These are phyloP conservation scores for Toxoplasma gondii DNA, from an alignment of 169 alveolate genomes.

Conservation along the genomic window DNA sequence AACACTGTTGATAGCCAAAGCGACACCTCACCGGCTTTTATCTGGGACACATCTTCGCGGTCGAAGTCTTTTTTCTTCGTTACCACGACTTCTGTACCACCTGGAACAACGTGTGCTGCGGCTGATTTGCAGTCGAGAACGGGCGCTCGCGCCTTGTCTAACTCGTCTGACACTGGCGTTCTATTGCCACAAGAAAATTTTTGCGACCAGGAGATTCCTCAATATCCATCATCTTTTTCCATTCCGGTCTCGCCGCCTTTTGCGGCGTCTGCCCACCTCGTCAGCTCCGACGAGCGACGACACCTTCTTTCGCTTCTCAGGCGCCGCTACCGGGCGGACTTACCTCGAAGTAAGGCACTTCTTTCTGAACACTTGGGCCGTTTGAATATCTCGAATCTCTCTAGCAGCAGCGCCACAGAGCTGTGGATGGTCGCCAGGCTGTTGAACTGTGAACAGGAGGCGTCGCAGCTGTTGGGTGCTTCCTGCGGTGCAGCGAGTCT, in stretches of 20 bases:
- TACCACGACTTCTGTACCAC: no score
- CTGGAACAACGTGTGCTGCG: no score
- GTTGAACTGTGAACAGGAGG: not conserved
- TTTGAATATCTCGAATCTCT: not conserved
- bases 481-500: not conserved
- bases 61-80: no score
- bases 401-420: not conserved
- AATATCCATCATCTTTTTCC: not conserved
- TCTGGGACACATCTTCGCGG: no score
- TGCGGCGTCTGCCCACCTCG: not conserved
- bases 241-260: not conserved
- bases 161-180: no score
- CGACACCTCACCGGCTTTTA: no score
- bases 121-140: no score
- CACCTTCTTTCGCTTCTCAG: not conserved
- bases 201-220: no score
- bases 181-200: no score
- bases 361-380: not conserved
- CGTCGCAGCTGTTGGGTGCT: not conserved
- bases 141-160: no score
- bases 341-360: not conserved
- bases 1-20: no score
- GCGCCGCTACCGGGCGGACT: not conserved
- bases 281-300: not conserved
- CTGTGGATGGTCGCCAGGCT: constrained; percentile 7